These are phyloP conservation scores for Kuraishia capsulata DNA, from an alignment of 805 yeast genomes.

Conservation along the genomic window DNA sequence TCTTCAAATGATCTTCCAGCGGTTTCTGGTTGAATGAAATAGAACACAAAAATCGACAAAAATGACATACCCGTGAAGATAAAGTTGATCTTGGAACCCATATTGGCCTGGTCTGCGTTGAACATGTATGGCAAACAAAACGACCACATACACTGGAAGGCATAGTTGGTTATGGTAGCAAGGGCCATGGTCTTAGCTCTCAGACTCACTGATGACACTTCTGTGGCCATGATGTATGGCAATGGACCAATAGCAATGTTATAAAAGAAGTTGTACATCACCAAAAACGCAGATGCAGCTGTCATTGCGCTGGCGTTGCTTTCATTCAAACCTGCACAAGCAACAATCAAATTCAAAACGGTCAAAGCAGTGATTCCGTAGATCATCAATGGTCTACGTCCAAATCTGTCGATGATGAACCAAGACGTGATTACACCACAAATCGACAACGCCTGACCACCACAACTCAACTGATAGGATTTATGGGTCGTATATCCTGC, in stretches of 20 bases:
- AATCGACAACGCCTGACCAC: conserved; percentile 22
- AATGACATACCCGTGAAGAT: conserved; percentile 32
- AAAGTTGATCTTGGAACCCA: conserved; percentile 40
- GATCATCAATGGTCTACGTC: conserved; percentile 23
- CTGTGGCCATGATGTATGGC: conserved; percentile 27
- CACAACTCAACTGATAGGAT: conserved; percentile 15
- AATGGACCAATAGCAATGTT: conserved; percentile 30
- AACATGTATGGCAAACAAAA: conserved; percentile 39
- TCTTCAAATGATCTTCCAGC: conserved; percentile 50
- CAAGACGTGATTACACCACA: conserved; percentile 24
- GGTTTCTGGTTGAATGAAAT: conserved; percentile 48
- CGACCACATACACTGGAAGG: conserved; percentile 23
- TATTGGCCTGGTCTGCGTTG: conserved; percentile 34
- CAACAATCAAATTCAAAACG: conserved; percentile 12
- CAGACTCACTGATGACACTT: conserved; percentile 26
- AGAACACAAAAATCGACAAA: conserved; percentile 23
- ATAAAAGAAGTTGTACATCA: conserved; percentile 22
- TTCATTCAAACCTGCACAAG: conserved; percentile 12
- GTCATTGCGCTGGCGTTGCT: conserved; percentile 4
- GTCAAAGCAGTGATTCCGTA: conserved; percentile 4
- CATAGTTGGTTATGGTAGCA: conserved; percentile 20
- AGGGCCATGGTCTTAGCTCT: conserved; percentile 31
- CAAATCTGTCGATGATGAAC: conserved; percentile 29
- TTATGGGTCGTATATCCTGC: conserved; percentile 9
- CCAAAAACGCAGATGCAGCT: conserved; percentile 3